These are phyloP conservation scores for Agrocybe praecox DNA, from an alignment of 768 basidiomycete genomes.

Conservation along the genomic window DNA sequence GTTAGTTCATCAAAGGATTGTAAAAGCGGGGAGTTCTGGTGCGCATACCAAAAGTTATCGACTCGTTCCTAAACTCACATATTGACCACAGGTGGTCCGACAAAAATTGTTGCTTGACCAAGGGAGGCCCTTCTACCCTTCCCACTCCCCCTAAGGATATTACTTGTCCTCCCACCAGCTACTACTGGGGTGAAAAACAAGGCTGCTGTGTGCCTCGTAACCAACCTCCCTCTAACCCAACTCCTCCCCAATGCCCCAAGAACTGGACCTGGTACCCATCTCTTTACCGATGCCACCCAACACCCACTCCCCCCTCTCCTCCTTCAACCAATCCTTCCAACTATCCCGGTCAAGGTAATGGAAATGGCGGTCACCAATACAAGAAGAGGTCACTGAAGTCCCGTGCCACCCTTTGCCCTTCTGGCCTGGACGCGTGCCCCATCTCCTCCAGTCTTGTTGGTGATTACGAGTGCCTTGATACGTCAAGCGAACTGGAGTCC, in stretches of 20 bases:
- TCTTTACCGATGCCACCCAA: constrained; percentile 43
- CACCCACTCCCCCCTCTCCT: constrained; percentile 30
- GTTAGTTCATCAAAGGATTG: constrained; percentile 17
- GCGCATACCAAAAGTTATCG: constrained; percentile 1
- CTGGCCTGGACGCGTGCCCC: constrained; percentile 58
- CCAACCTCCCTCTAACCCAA: constrained; percentile 37
- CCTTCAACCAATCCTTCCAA: constrained; percentile 43
- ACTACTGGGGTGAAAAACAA: constrained; percentile 51
- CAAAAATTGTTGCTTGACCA: constrained; percentile 44
- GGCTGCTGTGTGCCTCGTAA: constrained; percentile 56
- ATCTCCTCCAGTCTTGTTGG: constrained; percentile 39
- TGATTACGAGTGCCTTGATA: constrained; percentile 70
- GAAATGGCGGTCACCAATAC: constrained; percentile 15
- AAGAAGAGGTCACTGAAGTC: constrained; percentile 33
- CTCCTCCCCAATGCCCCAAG: constrained; percentile 51
- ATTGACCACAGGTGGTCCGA: constrained; percentile 29
- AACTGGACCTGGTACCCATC: constrained; percentile 48
- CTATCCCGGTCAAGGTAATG: constrained; percentile 17
- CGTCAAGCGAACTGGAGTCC: constrained; percentile 59
- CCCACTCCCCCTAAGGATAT: constrained; percentile 47
- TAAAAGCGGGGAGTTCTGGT: constrained; percentile 33
- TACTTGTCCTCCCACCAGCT: constrained; percentile 45
- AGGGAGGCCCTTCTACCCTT: constrained; percentile 41
- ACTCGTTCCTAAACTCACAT: neutral
- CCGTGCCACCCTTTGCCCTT: constrained; percentile 48